These are phyloP conservation scores for Colletotrichum liaoningense DNA, from an alignment of 2,329 filamentous ascomycete species.

Conservation along the genomic window DNA sequence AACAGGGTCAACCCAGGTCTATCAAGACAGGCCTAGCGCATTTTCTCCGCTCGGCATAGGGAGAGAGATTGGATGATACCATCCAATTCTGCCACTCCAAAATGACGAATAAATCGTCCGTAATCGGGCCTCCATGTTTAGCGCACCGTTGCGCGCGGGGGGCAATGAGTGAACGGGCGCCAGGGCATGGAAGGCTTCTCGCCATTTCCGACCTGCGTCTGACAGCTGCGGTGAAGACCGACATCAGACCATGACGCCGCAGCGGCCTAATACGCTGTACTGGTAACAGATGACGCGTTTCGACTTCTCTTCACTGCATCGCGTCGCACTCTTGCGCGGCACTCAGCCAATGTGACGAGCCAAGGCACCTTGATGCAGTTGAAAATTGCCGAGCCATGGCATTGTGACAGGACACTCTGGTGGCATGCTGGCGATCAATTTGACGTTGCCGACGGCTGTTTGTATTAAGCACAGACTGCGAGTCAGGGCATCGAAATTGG, in stretches of 20 bases:
- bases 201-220: constrained; percentile 20
- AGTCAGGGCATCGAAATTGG: background rate
- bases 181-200: background rate
- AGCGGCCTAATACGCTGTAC: background rate
- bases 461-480: background rate
- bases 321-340: background rate
- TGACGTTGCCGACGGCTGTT: background rate
- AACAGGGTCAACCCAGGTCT: constrained; percentile 3
- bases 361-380: background rate
- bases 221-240: constrained; percentile 13
- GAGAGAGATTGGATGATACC: constrained; percentile 6
- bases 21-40: constrained; percentile 13
- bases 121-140: background rate
- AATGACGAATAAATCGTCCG: background rate
- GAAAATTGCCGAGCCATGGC: background rate
- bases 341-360: background rate
- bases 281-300: background rate
- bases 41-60: constrained; percentile 18
- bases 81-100: background rate
- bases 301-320: background rate
- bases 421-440: background rate
- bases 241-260: constrained; percentile 1
- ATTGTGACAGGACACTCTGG: background rate
- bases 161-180: background rate
- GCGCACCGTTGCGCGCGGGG: constrained; percentile 4